Evolutionary conservation across 1,139 yeast genomes (phyloP).

Genomic region (Magnusiomyces clavatus): DNA sequence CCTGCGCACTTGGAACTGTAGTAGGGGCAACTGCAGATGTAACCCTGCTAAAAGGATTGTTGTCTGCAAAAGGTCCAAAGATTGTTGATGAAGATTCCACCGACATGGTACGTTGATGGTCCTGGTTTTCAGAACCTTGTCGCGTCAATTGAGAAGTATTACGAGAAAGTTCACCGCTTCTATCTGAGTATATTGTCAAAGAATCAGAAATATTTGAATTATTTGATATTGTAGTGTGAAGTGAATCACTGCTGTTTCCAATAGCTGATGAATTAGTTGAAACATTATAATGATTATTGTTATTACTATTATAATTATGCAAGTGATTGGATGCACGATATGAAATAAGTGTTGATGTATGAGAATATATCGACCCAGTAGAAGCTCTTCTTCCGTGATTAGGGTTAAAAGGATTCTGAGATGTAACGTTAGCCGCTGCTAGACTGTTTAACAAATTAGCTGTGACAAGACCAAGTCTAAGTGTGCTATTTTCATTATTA

Average conservation of each 20-base stretch:
- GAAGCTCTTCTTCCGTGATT: background rate
- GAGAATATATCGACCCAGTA: too few relatives aligned
- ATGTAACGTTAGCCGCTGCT: slow-evolving; percentile 2
- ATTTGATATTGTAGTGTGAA: background rate
- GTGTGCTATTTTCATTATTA: background rate
- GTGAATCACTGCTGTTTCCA: background rate
- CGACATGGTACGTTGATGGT: too few relatives aligned
- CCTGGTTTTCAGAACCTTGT: too few relatives aligned
- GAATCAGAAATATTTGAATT: background rate
- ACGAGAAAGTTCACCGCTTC: too few relatives aligned
- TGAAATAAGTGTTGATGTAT: too few relatives aligned
- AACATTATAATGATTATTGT: background rate
- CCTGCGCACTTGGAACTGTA: too few relatives aligned
- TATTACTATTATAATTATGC: background rate
- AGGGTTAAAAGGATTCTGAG: background rate
- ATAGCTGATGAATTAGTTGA: background rate
- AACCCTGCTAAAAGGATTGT: too few relatives aligned
- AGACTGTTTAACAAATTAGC: slow-evolving; percentile 1
- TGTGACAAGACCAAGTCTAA: slow-evolving; percentile 3
- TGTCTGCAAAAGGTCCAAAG: too few relatives aligned
- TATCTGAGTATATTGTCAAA: background rate
- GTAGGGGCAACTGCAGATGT: too few relatives aligned
- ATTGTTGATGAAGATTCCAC: too few relatives aligned
- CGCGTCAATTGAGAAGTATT: too few relatives aligned
- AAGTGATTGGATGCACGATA: too few relatives aligned